Conservation (phyloP, 345 rosid species). For the Rhodamnia argentea region DNA sequence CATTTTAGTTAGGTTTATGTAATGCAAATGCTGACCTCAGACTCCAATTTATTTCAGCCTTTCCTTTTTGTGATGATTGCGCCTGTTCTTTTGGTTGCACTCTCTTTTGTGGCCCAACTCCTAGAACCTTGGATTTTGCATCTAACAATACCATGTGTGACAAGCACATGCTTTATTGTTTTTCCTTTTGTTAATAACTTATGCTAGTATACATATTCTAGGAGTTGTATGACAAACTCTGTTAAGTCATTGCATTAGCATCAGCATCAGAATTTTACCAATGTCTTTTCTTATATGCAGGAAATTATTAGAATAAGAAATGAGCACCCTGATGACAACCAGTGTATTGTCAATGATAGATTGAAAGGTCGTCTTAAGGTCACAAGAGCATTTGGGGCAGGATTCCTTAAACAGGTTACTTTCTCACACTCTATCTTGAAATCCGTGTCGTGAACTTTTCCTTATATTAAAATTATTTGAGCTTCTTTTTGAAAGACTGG, state of each 20-base stretch:
- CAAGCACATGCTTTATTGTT: neutral
- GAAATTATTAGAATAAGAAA: constrained; percentile 84
- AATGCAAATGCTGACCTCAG: neutral
- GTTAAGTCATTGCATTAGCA: neutral
- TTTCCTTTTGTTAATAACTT: neutral
- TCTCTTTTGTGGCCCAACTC: neutral
- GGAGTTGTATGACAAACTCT: neutral
- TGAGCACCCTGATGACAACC: constrained; percentile 90
- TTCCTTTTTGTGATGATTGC: neutral
- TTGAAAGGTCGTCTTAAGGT: constrained; percentile 96
- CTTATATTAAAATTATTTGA: neutral
- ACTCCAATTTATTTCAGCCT: neutral
- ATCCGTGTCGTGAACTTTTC: neutral
- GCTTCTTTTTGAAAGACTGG: neutral
- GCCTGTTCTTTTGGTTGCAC: neutral
- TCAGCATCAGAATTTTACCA: neutral
- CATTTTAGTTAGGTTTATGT: neutral
- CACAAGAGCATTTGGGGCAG: constrained; percentile 98
- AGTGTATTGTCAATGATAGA: constrained; percentile 83
- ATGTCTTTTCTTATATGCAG: constrained; percentile 29
- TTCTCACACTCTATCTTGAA: neutral
- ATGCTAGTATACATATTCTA: neutral
- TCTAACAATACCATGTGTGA: neutral
- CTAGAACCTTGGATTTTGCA: neutral
- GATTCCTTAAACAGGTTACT: constrained; percentile 84